Base-by-base conservation (phyloP, 345 rosid genomes). In the Lepidium aucheri region DNA sequence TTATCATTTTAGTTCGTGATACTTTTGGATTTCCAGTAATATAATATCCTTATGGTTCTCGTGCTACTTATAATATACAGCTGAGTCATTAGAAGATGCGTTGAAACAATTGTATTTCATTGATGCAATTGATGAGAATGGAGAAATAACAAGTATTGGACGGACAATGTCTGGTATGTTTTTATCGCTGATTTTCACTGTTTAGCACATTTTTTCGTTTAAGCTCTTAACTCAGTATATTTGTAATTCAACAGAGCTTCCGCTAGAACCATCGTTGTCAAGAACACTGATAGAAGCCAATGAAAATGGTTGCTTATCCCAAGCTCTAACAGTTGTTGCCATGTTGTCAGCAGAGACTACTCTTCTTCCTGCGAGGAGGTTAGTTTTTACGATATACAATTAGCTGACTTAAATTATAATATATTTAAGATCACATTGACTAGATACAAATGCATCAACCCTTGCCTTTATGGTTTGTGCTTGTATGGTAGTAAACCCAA, bases 331-430 rank as follows among this genome's bases (percentile, higher is more conserved):
- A n/a, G 82, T 94, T 57, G 97, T 82, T 77, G 89, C 99, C 44
- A 90, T 94, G 97, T 69, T 94, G 71, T 94, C 99, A 26, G 95
- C 89, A 26, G 96, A 94, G 73, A 90, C 99, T 60, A 70, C 90
- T 49, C 80, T 94, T 74, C 91, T 94, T 75, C 84, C 88, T 62
- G 75, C 58, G 76, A 80, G 81, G 74, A 88, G 96, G 96, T 88
- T 55, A 68, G 81, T 58, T 76, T 73, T 58, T 56, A 44, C 60
- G 62, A 36, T 39, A 47, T 28, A 35, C 13, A 33, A 8, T 61
- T 13, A 41, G 17, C 8, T 36, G 34, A 15, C 55, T 52, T 62
- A 65, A 26, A 59, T 53, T 51, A 40, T 64, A 46, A 46, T 47
- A 34, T 52, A 11, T 66, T 73, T 53, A 8, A 33, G 50, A 57